These are phyloP conservation scores for Colletotrichum destructivum DNA, from an alignment of 2,329 filamentous ascomycete species.

Conservation along the genomic window DNA sequence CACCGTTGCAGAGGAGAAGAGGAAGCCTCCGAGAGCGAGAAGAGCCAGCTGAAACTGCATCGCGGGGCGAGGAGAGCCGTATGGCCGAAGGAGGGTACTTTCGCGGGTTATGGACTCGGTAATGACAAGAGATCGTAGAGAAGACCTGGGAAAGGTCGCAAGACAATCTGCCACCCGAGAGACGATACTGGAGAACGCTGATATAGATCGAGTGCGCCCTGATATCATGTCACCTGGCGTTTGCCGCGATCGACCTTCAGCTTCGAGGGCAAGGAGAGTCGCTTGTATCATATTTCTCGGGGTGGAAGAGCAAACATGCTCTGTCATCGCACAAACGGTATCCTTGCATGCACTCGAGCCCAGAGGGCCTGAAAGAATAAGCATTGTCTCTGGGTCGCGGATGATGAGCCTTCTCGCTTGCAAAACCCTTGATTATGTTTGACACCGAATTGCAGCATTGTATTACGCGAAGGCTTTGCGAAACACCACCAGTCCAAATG, in stretches of 20 bases:
- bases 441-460: too few relatives aligned
- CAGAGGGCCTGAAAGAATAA: not conserved
- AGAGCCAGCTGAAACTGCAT: not conserved
- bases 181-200: too few relatives aligned
- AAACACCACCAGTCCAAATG: too few relatives aligned
- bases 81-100: not conserved
- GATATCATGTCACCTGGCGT: not conserved
- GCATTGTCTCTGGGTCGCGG: not conserved
- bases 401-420: not conserved
- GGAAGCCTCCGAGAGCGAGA: not conserved
- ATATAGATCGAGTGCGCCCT: not conserved
- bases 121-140: not conserved
- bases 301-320: not conserved
- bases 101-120: not conserved
- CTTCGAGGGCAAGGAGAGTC: not conserved
- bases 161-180: not conserved
- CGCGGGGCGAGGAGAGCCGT: not conserved
- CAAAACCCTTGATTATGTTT: not conserved
- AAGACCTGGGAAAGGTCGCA: not conserved
- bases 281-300: too few relatives aligned
- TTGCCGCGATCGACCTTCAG: too few relatives aligned
- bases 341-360: not conserved
- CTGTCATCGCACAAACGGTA: too few relatives aligned
- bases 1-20: not conserved
- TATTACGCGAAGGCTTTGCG: not conserved